phyloP scores from a whole-genome alignment of 208 protist species.

The Endotrypanum monterogeii region DNA sequence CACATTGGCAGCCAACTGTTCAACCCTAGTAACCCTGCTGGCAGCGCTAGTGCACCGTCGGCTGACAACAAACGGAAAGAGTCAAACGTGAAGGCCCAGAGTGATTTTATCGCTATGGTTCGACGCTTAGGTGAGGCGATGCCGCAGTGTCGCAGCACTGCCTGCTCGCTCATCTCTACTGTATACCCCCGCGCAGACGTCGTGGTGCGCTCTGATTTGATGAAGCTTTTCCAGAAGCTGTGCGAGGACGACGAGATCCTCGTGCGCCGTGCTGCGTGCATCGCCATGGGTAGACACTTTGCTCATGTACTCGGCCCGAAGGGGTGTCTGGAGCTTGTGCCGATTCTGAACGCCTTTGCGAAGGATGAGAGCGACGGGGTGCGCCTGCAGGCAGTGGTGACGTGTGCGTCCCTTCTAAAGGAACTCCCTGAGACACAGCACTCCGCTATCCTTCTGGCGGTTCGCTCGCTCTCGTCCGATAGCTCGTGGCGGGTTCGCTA shows the following conservation, averaged over 20 bases:
- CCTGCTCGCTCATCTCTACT: constrained; percentile 92
- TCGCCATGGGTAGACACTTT: constrained; percentile 87
- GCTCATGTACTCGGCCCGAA: constrained; percentile 62
- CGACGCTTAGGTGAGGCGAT: constrained; percentile 90
- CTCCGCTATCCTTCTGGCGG: constrained; percentile 73
- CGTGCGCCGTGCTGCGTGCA: constrained; percentile 95
- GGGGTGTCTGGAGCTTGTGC: constrained; percentile 85
- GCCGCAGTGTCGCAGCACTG: constrained; percentile 95
- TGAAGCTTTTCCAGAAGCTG: constrained; percentile 75
- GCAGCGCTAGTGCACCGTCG: constrained; percentile 6
- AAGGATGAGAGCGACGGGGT: constrained; percentile 97
- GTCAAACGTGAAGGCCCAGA: constrained; percentile 53
- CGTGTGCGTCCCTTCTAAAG: constrained; percentile 85
- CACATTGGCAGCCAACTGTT: constrained; percentile 79
- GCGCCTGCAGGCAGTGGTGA: constrained; percentile 95
- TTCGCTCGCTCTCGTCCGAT: constrained; percentile 86
- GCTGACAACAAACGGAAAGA: constrained; percentile 12
- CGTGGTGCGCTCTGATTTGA: constrained; percentile 59
- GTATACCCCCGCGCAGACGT: constrained; percentile 79
- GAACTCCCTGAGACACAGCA: constrained; percentile 85
- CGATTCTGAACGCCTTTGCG: constrained; percentile 87
- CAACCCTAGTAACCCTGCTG: constrained; percentile 21
- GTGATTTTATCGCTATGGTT: constrained; percentile 88
- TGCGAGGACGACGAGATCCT: constrained; percentile 98
- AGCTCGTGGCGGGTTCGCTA: constrained; percentile 98